Conservation (phyloP, 73 alveolate species). For the Tetrahymena borealis region DNA sequence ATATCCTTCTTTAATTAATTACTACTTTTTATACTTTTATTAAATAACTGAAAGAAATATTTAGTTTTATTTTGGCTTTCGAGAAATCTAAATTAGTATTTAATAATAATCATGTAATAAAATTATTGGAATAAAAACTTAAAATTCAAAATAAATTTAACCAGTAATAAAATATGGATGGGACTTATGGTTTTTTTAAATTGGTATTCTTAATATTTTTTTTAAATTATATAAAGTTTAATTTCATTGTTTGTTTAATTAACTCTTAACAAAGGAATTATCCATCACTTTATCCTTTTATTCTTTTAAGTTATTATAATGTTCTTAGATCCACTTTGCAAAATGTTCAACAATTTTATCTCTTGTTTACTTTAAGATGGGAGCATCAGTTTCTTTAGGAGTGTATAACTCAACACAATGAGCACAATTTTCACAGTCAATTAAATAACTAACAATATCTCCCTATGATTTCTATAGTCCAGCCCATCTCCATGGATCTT, state of each 20-base stretch:
- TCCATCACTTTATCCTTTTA: not conserved
- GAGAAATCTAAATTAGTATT: no score
- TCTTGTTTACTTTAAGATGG: conserved; percentile 46
- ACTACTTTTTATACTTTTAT: no score
- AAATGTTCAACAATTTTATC: conserved; percentile 4
- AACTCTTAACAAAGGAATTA: not conserved
- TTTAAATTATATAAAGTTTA: not conserved
- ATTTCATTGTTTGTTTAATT: not conserved
- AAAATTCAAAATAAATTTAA: no score
- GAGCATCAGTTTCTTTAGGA: conserved; percentile 57
- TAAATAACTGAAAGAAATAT: no score
- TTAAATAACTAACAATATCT: conserved; percentile 33
- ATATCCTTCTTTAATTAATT: no score
- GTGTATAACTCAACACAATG: conserved; percentile 77
- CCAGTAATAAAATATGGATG: no score
- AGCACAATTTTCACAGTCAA: conserved; percentile 66
- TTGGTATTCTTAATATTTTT: no score
- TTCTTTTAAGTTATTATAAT: not conserved
- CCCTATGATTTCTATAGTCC: conserved; percentile 31
- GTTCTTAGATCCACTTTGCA: conserved; percentile 25
- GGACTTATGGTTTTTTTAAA: no score
- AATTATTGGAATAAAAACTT: no score
- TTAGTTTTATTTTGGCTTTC: no score
- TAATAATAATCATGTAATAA: no score
- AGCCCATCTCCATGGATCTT: conserved; percentile 79